Conservation (phyloP, 148 eudicot genomes). For the Fagopyrum esculentum region DNA sequence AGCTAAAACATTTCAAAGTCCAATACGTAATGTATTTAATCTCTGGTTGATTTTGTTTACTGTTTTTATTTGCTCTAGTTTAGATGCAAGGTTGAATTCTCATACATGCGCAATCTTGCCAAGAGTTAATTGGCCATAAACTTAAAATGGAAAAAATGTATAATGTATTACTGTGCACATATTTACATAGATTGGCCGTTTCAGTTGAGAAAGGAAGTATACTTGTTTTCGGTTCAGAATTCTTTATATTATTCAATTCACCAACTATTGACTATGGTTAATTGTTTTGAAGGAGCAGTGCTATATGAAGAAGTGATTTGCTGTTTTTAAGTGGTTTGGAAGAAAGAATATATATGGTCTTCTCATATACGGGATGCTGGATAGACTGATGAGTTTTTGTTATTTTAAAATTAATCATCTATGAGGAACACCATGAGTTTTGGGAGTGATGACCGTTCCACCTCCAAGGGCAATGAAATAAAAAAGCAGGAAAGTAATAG, state of each 20-base stretch:
- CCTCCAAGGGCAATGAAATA: slow-evolving; percentile 20
- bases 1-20: background rate
- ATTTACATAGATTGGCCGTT: background rate
- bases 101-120: background rate
- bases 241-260: background rate
- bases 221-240: background rate
- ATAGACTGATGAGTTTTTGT: background rate
- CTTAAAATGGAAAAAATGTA: background rate
- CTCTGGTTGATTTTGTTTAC: background rate
- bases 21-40: background rate
- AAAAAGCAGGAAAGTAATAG: slow-evolving; percentile 38
- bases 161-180: background rate
- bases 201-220: background rate
- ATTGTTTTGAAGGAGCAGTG: background rate
- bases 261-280: background rate
- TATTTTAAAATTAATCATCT: background rate
- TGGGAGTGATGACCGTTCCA: slow-evolving; percentile 22
- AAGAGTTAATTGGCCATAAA: background rate
- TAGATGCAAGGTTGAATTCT: background rate
- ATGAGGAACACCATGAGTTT: slow-evolving; percentile 28
- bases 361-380: background rate
- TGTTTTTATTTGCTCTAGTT: background rate
- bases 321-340: background rate
- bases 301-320: background rate
- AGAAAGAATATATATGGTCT: background rate